phyloP scores from a whole-genome alignment of 2,329 filamentous ascomycete genomes.

The Colletotrichum orbiculare region DNA sequence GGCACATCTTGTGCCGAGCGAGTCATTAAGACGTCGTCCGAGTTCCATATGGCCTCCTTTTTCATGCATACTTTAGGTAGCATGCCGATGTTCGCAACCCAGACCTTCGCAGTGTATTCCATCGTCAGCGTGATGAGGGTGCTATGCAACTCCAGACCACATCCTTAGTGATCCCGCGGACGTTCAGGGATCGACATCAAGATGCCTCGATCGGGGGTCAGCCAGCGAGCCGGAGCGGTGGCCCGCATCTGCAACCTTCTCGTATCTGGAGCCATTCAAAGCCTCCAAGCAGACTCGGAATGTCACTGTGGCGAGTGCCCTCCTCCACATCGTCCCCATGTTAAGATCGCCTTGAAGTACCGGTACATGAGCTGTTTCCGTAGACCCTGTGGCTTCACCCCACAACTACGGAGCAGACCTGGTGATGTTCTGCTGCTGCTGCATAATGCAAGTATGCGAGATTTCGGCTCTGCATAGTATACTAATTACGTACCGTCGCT shows the following conservation, averaged over 20 bases:
- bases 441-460: conserved; percentile 26
- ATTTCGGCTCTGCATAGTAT: not conserved
- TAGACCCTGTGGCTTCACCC: conserved; percentile 24
- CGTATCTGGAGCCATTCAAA: conserved; percentile 28
- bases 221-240: not conserved
- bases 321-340: conserved; percentile 1
- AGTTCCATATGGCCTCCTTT: conserved; percentile 13
- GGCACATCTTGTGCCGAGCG: conserved; percentile 1
- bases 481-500: not conserved
- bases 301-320: conserved; percentile 23
- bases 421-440: conserved; percentile 23
- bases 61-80: conserved; percentile 11
- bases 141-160: not conserved
- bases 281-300: conserved; percentile 1
- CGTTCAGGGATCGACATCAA: conserved; percentile 23
- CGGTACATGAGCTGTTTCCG: conserved; percentile 14
- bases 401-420: conserved; percentile 4
- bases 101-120: not conserved
- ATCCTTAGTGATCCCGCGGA: not conserved
- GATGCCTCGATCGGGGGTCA: conserved; percentile 23
- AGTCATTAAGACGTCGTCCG: not conserved
- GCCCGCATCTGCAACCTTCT: conserved; percentile 15
- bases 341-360: conserved; percentile 25
- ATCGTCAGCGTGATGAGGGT: too few relatives aligned
- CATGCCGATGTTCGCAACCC: not conserved